Evolutionary conservation across 192 early-diverging fungal genomes (phyloP).

Genomic region (Podila verticillata): DNA sequence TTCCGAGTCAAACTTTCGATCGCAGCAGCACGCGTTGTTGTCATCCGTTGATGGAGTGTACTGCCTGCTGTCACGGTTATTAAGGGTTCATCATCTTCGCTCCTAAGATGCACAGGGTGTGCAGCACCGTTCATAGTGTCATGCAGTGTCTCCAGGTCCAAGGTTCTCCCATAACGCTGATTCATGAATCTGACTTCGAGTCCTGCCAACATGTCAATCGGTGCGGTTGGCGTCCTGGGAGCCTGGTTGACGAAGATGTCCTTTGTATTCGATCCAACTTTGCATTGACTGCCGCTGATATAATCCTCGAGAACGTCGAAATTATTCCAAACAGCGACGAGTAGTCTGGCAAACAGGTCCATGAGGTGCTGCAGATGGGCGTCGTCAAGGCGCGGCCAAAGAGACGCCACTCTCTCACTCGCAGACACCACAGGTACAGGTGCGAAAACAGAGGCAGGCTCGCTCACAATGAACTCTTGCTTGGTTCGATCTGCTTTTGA

Average conservation of each 20-base stretch:
- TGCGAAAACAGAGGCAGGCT: neutral
- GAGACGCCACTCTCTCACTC: neutral
- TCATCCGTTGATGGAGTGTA: neutral
- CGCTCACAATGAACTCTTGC: neutral
- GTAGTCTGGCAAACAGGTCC: neutral
- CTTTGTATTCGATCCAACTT: no score
- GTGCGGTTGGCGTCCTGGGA: neutral
- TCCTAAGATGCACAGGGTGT: no score
- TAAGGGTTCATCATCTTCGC: neutral
- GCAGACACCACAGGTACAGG: neutral
- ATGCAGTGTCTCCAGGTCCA: no score
- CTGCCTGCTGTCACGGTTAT: neutral
- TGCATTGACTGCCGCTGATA: no score
- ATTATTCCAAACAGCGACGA: slow-evolving; percentile 14
- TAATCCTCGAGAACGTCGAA: slow-evolving; percentile 15
- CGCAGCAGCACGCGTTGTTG: neutral
- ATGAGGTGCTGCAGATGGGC: slow-evolving; percentile 1
- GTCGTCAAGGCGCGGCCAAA: slow-evolving; percentile 9
- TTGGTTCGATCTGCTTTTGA: neutral
- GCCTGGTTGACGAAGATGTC: no score
- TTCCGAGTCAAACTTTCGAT: neutral
- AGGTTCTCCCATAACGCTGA: neutral
- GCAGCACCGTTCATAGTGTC: no score
- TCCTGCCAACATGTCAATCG: neutral
- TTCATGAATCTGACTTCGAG: neutral